Base-by-base conservation (phyloP, 108 stramenopile species). In the Cyclotella sp. region DNA sequence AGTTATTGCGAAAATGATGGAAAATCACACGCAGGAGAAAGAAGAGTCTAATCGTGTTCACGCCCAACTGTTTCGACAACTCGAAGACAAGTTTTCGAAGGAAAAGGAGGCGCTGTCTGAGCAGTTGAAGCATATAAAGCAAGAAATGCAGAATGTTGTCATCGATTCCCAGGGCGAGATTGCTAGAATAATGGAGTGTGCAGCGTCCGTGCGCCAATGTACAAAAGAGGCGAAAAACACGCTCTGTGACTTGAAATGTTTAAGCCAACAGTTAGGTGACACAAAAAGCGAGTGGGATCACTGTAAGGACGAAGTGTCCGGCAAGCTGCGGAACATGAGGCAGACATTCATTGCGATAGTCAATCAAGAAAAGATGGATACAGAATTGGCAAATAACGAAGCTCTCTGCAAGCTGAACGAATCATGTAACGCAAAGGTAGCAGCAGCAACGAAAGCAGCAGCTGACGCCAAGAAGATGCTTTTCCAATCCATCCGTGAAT, bases 401-500 rank as follows among this genome's bases (percentile, higher is more conserved):
- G 71, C 69, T 44, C 16, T 77, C 11, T 16, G 45, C 16, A 16
- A 53, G 46, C 29, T 77, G 60, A 71, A 66, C 39, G 58, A 54
- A 27, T 53, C 59, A 39, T 74, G 49, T 3, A 45, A 68, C 15
- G 24, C 13, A 41, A 69, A 68, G 58, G 24, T 82, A 13, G 70
- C 43, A 21, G 49, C 53, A 19, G 63, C 64, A 40, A 51, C 43
- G 18, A 71, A 76, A 19, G 75, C 76, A 41, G 55, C 63, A 8
- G 55, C 63, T 18, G 70, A 82, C 51, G 68, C 81, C 21, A 82
- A 82, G 60, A 26, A 65, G 55, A 82, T 82, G 52, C 75, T 82
- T 21, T 82, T 76, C 59, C 46, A 59, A 39, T 70, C 74, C 27
- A 66, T 82, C 4, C 41, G 75, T 44, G 81, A 82, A 58, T 59